Evolutionary conservation across 129 eudicot genomes (phyloP).

Genomic region (Gnaphalium uliginosum): DNA sequence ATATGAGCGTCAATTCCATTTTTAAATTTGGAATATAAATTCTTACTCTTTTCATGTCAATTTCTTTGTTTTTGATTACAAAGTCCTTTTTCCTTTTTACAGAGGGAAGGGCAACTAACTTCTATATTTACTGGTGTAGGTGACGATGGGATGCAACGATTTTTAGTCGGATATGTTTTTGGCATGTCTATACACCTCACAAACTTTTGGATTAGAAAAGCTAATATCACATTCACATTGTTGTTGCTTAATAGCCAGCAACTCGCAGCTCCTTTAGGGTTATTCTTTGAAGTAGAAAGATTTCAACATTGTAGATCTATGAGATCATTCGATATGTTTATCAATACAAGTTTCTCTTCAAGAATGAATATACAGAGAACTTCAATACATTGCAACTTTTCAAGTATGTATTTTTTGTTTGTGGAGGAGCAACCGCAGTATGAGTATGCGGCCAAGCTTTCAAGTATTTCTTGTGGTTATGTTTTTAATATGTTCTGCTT

Average conservation of each 20-base stretch:
- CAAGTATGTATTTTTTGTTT: constrained; percentile 78
- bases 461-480: constrained; percentile 55
- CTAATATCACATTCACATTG: constrained; percentile 33
- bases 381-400: too few species aligned
- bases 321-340: constrained; percentile 87
- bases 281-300: constrained; percentile 24
- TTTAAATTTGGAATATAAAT: too few species aligned
- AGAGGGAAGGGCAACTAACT: constrained; percentile 80
- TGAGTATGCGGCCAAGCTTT: constrained; percentile 96
- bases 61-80: too few species aligned
- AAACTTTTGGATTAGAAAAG: constrained; percentile 81
- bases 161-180: constrained; percentile 77
- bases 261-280: background rate
- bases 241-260: background rate
- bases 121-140: constrained; percentile 95
- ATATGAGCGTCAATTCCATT: too few species aligned
- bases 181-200: constrained; percentile 89
- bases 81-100: constrained; percentile 10
- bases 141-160: constrained; percentile 88
- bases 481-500: constrained; percentile 9
- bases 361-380: constrained; percentile 90
- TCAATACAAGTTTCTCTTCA: constrained; percentile 72
- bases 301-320: constrained; percentile 47
- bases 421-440: constrained; percentile 98
- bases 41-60: too few species aligned